These are phyloP conservation scores for Glycine tomentella DNA, from an alignment of 306 rosid genomes.

Conservation along the genomic window DNA sequence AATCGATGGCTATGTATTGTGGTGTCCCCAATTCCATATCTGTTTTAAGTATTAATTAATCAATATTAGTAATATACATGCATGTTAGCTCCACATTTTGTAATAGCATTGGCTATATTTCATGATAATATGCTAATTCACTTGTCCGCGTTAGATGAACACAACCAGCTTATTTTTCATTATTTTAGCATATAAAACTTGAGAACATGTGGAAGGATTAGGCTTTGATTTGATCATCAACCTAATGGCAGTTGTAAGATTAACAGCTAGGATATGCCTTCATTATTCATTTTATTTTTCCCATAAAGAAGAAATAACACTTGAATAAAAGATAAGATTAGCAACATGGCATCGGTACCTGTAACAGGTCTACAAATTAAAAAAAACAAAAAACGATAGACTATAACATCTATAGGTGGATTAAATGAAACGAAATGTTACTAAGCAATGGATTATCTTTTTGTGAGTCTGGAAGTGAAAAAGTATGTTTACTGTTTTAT, in stretches of 20 bases:
- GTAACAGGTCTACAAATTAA: background rate
- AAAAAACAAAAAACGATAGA: too few relatives aligned
- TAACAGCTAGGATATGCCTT: slow-evolving; percentile 14
- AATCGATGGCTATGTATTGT: background rate
- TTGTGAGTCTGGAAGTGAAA: background rate
- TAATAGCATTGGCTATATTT: too few relatives aligned
- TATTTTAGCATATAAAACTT: background rate
- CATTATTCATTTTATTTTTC: too few relatives aligned
- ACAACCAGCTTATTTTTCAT: background rate
- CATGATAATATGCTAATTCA: background rate
- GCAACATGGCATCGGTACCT: background rate
- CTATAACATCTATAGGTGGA: background rate
- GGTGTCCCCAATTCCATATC: background rate
- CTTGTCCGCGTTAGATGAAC: slow-evolving; percentile 18
- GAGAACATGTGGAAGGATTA: background rate
- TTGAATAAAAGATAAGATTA: background rate
- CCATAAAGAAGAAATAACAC: background rate
- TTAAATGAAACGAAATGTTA: background rate
- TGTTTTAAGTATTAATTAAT: background rate
- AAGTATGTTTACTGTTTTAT: background rate
- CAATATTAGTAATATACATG: background rate
- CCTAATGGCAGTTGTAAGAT: slow-evolving; percentile 3
- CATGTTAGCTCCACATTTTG: background rate
- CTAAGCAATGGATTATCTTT: background rate
- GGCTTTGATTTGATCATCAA: slow-evolving; percentile 29